A percentile compares a stretch with the other conserved stretches of the same genome.
phyloP scores from a whole-genome alignment of 2,329 filamentous ascomycete genomes.

The Boeremia lycopersici region DNA sequence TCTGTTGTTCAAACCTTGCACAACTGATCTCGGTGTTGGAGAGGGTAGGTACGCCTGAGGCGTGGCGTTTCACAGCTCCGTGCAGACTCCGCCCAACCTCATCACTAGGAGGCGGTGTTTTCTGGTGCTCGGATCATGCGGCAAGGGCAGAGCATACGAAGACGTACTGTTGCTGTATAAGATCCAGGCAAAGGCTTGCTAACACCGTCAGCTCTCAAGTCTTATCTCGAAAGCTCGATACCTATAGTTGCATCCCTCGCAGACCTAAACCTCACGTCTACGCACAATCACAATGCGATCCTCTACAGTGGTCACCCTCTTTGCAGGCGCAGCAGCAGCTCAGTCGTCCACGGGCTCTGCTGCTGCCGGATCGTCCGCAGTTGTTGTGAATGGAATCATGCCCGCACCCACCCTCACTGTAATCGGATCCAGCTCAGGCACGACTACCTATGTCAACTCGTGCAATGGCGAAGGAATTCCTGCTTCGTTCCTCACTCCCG shows the following conservation, averaged over 20 bases:
- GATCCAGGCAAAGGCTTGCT: background rate
- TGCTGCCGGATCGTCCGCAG: constrained; percentile 21
- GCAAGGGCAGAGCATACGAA: background rate
- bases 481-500: background rate
- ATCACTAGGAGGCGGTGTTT: constrained; percentile 11
- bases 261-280: background rate
- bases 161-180: constrained; percentile 4
- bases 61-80: constrained; percentile 12
- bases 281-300: constrained; percentile 22
- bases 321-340: constrained; percentile 26
- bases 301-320: constrained; percentile 19
- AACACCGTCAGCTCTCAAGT: background rate
- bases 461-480: constrained; percentile 24
- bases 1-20: background rate
- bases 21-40: constrained; percentile 7
- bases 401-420: constrained; percentile 24
- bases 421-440: constrained; percentile 26
- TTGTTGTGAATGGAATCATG: constrained; percentile 24
- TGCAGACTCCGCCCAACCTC: constrained; percentile 1
- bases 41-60: constrained; percentile 5
- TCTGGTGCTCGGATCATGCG: constrained; percentile 4
- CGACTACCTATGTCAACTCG: constrained; percentile 31
- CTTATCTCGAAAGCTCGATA: background rate
- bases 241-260: background rate
- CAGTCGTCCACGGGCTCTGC: constrained; percentile 20